Conservation (phyloP, 495 filamentous ascomycete genomes). For the Aspergillus kassunensis region DNA sequence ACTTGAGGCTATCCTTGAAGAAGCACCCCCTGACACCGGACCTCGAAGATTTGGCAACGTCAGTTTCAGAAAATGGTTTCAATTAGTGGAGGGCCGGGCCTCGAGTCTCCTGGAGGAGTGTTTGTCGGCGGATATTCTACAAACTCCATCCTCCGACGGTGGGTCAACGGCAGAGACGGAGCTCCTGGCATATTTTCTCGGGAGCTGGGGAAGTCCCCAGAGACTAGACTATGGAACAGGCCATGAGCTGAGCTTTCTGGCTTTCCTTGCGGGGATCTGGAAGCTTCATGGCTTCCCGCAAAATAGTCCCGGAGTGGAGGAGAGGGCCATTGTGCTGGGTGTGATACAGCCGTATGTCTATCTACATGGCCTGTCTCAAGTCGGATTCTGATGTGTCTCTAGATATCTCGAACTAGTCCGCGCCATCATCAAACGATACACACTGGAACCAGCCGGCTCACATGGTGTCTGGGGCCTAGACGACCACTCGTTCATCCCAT, state of each 20-base stretch:
- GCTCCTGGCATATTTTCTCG: constrained; percentile 74
- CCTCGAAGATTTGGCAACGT: constrained; percentile 89
- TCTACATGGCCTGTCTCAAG: no score
- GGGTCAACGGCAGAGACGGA: constrained; percentile 55
- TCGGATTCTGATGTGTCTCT: no score
- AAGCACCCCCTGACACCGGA: constrained; percentile 78
- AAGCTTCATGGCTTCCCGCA: constrained; percentile 73
- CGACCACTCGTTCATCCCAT: constrained; percentile 96
- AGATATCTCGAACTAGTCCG: constrained; percentile 86
- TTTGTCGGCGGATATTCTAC: constrained; percentile 51
- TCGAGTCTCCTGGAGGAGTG: constrained; percentile 56
- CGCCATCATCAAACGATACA: constrained; percentile 80
- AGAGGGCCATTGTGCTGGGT: constrained; percentile 73
- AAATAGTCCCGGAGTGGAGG: constrained; percentile 50
- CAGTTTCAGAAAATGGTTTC: constrained; percentile 79
- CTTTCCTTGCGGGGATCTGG: constrained; percentile 87
- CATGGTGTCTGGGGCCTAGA: constrained; percentile 98
- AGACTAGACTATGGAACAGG: constrained; percentile 94
- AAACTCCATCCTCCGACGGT: constrained; percentile 26
- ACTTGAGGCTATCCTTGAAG: constrained; percentile 64
- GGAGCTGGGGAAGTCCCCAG: constrained; percentile 83
- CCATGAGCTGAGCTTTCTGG: constrained; percentile 90
- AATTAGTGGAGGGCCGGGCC: constrained; percentile 57
- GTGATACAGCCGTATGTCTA: constrained; percentile 71
- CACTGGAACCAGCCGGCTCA: constrained; percentile 90